Evolutionary conservation across 495 filamentous ascomycete species (phyloP).

Genomic region (Trichocladium uniseriatum): DNA sequence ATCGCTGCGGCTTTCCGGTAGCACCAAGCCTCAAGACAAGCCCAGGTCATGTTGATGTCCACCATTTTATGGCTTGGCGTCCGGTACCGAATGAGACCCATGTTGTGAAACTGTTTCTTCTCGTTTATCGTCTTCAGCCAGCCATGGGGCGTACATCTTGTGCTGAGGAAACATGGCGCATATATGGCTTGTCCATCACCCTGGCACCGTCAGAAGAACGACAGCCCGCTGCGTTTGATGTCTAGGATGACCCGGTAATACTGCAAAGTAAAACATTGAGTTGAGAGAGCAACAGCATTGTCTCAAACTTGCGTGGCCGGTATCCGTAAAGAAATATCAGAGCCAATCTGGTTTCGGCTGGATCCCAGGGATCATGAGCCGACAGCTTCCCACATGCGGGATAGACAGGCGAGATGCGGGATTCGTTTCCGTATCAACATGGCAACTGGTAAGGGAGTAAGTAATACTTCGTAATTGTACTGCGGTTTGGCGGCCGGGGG

Average conservation of each 20-base stretch:
- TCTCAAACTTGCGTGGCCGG: not conserved
- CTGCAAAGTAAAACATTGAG: not conserved
- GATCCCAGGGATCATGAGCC: not conserved
- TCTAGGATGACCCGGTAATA: no score
- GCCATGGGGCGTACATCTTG: not conserved
- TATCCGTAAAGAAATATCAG: no score
- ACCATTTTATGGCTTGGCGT: not conserved
- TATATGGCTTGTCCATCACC: not conserved
- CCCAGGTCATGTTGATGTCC: no score
- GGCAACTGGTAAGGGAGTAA: not conserved
- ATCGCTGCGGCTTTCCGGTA: not conserved
- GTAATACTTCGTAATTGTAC: no score
- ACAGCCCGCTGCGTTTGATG: no score
- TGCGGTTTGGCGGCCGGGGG: slow-evolving; percentile 10
- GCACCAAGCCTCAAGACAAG: no score
- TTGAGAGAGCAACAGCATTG: not conserved
- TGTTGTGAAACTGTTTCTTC: not conserved
- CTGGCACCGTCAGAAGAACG: no score
- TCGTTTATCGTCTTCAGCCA: not conserved
- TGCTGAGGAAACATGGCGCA: not conserved
- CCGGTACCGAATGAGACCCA: not conserved
- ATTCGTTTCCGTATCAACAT: not conserved
- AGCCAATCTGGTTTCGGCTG: not conserved
- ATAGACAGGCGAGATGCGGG: not conserved
- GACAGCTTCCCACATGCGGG: not conserved